phyloP scores from a whole-genome alignment of 2,329 filamentous ascomycete genomes.

The Thielaviopsis ethacetica region DNA sequence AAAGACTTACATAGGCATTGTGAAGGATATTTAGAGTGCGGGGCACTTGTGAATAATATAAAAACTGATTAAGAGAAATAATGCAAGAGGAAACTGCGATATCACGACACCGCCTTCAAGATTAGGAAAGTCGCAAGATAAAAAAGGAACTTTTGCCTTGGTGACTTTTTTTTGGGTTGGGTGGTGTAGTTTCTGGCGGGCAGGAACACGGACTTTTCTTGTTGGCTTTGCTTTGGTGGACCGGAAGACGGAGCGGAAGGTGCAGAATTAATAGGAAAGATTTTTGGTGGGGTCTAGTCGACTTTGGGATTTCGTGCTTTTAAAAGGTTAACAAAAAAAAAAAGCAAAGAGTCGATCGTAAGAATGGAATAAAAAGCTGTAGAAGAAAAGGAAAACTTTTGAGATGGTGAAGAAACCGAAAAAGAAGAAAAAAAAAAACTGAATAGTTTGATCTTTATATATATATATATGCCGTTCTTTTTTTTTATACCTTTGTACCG shows the following conservation, averaged over 20 bases:
- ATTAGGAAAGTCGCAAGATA: background rate
- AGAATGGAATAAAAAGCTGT: too few species aligned
- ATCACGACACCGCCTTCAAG: background rate
- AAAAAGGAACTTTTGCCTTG: background rate
- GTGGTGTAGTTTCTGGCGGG: background rate
- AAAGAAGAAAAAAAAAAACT: too few species aligned
- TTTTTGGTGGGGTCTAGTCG: background rate
- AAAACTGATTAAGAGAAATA: background rate
- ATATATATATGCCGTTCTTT: too few species aligned
- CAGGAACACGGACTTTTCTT: background rate
- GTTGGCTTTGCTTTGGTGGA: background rate
- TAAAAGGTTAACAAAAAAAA: too few species aligned
- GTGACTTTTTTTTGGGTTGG: background rate
- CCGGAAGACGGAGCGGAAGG: background rate
- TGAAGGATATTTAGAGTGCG: background rate
- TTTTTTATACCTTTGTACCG: too few species aligned
- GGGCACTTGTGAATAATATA: background rate
- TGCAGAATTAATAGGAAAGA: background rate
- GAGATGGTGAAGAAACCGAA: too few species aligned
- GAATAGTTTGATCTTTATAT: too few species aligned
- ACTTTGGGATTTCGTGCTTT: too few species aligned
- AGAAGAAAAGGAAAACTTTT: too few species aligned
- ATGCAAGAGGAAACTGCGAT: background rate
- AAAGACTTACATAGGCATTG: conserved; percentile 12
- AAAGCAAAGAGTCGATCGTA: too few species aligned